phyloP scores from a whole-genome alignment of 805 yeast genomes.

The Ogataea minuta region DNA sequence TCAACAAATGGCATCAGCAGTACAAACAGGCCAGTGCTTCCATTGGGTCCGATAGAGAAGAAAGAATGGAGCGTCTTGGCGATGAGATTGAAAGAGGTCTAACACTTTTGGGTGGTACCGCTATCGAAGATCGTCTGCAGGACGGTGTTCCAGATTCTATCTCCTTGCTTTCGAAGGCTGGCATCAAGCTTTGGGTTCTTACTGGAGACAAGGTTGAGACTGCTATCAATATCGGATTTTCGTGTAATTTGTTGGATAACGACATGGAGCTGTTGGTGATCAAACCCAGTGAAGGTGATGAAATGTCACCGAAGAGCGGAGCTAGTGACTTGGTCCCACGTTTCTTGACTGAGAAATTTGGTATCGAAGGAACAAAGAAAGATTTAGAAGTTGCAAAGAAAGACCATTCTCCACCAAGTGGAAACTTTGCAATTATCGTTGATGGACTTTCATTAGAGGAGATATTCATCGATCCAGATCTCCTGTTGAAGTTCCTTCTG shows the following conservation, averaged over 20 bases:
- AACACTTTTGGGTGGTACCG: slow-evolving; percentile 70
- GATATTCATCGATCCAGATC: slow-evolving; percentile 39
- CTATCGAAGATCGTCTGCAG: slow-evolving; percentile 77
- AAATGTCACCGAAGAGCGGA: slow-evolving; percentile 21
- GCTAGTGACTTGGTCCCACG: slow-evolving; percentile 37
- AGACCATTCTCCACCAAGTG: slow-evolving; percentile 65
- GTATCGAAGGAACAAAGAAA: slow-evolving; percentile 40
- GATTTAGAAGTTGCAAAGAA: slow-evolving; percentile 49
- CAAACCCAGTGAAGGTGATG: slow-evolving; percentile 36
- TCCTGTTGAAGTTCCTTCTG: slow-evolving; percentile 57
- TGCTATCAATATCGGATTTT: slow-evolving; percentile 79
- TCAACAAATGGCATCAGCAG: slow-evolving; percentile 51
- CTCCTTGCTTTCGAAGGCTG: slow-evolving; percentile 62
- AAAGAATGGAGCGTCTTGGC: slow-evolving; percentile 48
- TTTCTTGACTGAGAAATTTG: slow-evolving; percentile 48
- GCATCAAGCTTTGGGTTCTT: slow-evolving; percentile 78
- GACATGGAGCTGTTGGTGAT: slow-evolving; percentile 69
- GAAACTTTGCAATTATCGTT: slow-evolving; percentile 57
- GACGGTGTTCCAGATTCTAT: slow-evolving; percentile 78
- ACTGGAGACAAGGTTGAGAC: slow-evolving; percentile 85
- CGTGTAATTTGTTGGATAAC: slow-evolving; percentile 66
- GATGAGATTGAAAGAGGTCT: slow-evolving; percentile 60
- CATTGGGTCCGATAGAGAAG: slow-evolving; percentile 58
- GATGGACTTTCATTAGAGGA: slow-evolving; percentile 65
- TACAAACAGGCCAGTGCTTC: slow-evolving; percentile 59